phyloP scores from a whole-genome alignment of 129 eudicot species.

The Helianthus tuberosus region DNA sequence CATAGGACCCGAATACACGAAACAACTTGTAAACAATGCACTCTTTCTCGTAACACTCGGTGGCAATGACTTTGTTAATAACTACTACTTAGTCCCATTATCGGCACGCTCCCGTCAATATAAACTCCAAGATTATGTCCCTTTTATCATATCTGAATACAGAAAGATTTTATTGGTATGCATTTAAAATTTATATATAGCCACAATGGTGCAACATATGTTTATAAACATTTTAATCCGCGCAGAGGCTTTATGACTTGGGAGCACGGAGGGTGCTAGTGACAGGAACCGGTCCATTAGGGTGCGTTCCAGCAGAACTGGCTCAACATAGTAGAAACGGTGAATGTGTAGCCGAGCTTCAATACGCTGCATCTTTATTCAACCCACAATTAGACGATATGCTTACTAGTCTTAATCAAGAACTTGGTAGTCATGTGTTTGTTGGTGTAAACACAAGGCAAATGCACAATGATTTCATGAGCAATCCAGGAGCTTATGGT shows the following conservation, averaged over 20 bases:
- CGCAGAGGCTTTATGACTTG: conserved; percentile 67
- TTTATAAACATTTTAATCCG: conserved; percentile 1
- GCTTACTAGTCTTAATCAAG: conserved; percentile 52
- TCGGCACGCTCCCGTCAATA: conserved; percentile 64
- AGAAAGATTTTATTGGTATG: conserved; percentile 51
- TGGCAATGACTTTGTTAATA: conserved; percentile 84
- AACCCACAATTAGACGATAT: conserved; percentile 70
- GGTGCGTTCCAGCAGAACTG: conserved; percentile 87
- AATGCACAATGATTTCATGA: conserved; percentile 48
- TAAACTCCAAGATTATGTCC: conserved; percentile 49
- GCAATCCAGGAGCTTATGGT: conserved; percentile 40
- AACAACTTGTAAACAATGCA: conserved; percentile 43
- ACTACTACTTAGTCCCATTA: conserved; percentile 63
- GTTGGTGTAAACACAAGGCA: conserved; percentile 42
- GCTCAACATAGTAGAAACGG: conserved; percentile 72
- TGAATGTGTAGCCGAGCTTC: conserved; percentile 64
- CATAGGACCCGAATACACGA: conserved; percentile 43
- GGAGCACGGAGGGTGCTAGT: conserved; percentile 80
- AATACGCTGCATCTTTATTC: conserved; percentile 58
- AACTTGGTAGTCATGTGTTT: conserved; percentile 53
- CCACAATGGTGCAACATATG: conserved; percentile 15
- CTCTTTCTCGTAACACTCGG: conserved; percentile 63
- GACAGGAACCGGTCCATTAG: conserved; percentile 91
- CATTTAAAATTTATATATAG: background rate
- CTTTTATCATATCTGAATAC: conserved; percentile 60